phyloP scores from a whole-genome alignment of 192 early-diverging fungal genomes.

The Nowakowskiella sp. region DNA sequence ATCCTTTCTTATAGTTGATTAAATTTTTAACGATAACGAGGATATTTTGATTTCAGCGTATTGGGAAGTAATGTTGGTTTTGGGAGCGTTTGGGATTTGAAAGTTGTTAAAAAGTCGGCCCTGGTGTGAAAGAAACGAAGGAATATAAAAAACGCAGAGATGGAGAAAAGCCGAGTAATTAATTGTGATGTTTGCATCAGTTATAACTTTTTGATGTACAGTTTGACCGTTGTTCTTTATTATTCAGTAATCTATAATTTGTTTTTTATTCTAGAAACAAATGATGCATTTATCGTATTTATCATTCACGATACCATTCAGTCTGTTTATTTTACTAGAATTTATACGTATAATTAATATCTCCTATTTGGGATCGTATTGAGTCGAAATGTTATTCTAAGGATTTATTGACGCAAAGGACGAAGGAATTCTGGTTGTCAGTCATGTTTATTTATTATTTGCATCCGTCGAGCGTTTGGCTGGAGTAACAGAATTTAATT shows the following conservation, averaged over 20 bases:
- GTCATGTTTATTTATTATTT: conserved; percentile 81
- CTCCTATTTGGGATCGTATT: conserved; percentile 46
- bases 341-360: conserved; percentile 70
- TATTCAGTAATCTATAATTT: background rate
- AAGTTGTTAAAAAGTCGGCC: too few relatives aligned
- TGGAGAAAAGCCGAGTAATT: background rate
- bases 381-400: conserved; percentile 65
- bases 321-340: conserved; percentile 67
- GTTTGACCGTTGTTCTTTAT: too few relatives aligned
- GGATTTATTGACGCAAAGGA: conserved; percentile 84
- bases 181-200: conserved; percentile 81
- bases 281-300: conserved; percentile 82
- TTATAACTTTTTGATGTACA: conserved; percentile 56
- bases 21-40: conserved; percentile 1
- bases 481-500: too few relatives aligned
- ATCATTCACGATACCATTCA: conserved; percentile 69
- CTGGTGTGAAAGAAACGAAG: too few relatives aligned
- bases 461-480: conserved; percentile 89
- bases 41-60: too few relatives aligned
- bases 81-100: background rate
- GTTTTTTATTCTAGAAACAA: conserved; percentile 34
- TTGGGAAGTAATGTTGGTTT: background rate
- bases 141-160: background rate
- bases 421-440: conserved; percentile 69
- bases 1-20: conserved; percentile 7